Evolutionary conservation across 306 rosid species (phyloP).

Genomic region (Astragalus membranaceus): DNA sequence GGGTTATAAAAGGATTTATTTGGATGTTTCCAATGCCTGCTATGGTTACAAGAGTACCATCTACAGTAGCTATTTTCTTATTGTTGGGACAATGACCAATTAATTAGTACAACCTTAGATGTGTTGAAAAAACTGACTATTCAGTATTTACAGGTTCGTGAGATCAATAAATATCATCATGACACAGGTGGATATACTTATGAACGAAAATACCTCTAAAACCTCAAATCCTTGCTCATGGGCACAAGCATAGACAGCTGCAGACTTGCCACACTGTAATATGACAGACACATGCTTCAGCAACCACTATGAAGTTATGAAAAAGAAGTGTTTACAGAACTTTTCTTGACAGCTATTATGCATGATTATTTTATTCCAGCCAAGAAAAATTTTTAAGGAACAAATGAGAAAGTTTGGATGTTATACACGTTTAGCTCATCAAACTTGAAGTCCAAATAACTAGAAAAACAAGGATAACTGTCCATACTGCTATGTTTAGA

Average conservation of each 20-base stretch:
- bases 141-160: neutral
- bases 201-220: constrained; percentile 58
- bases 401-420: neutral
- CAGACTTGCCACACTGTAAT: constrained; percentile 94
- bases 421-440: neutral
- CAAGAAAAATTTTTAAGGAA: neutral
- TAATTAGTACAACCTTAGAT: neutral
- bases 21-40: too few relatives aligned
- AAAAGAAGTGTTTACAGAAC: neutral
- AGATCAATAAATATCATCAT: constrained; percentile 6
- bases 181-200: neutral
- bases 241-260: constrained; percentile 94
- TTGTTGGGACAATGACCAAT: neutral
- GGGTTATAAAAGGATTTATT: too few relatives aligned
- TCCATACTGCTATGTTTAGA: neutral
- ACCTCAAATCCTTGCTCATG: constrained; percentile 75
- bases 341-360: neutral
- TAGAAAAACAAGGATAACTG: constrained; percentile 2
- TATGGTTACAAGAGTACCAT: too few relatives aligned
- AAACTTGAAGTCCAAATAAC: neutral
- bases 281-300: constrained; percentile 24
- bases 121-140: neutral
- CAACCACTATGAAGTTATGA: neutral
- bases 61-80: too few relatives aligned
- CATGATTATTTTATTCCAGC: neutral